phyloP scores from a whole-genome alignment of 2,329 filamentous ascomycete species.

The Aspergillus sp. region DNA sequence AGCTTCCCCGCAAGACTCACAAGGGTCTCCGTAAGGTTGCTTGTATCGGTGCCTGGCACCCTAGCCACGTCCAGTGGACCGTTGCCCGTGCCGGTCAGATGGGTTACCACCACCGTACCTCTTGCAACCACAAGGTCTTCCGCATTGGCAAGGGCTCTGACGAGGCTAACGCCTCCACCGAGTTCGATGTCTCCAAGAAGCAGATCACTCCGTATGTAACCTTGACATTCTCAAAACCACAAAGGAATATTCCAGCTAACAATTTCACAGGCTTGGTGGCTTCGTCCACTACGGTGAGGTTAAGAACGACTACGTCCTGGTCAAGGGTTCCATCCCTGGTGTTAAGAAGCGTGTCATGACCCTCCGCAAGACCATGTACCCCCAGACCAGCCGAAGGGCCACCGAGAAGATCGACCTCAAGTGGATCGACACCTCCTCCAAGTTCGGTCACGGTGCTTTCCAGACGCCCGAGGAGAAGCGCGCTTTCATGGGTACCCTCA shows the following conservation, averaged over 20 bases:
- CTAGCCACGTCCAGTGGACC: slow-evolving; percentile 99
- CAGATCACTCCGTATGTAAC: slow-evolving; percentile 89
- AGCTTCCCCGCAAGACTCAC: slow-evolving; percentile 99
- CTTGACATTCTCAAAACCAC: neutral
- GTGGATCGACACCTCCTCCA: slow-evolving; percentile 99
- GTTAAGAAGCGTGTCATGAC: slow-evolving; percentile 99
- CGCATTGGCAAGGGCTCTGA: slow-evolving; percentile 91
- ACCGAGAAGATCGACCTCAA: slow-evolving; percentile 99
- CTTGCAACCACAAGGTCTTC: slow-evolving; percentile 99
- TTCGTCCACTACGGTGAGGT: slow-evolving; percentile 99
- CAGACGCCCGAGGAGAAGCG: slow-evolving; percentile 98
- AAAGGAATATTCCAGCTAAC: slow-evolving; percentile 33
- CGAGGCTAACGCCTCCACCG: slow-evolving; percentile 89
- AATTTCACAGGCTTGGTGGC: slow-evolving; percentile 77
- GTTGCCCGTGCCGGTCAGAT: slow-evolving; percentile 99
- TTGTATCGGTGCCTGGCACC: slow-evolving; percentile 99
- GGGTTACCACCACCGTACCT: slow-evolving; percentile 99
- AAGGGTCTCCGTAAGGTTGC: slow-evolving; percentile 99
- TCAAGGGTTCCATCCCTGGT: slow-evolving; percentile 97
- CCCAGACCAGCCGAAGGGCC: slow-evolving; percentile 90
- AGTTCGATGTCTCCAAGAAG: slow-evolving; percentile 98
- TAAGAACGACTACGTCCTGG: slow-evolving; percentile 97
- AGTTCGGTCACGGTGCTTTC: slow-evolving; percentile 99
- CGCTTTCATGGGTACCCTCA: slow-evolving; percentile 96
- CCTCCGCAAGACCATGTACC: slow-evolving; percentile 98